Evolutionary conservation across 257 asterid species (phyloP), one percentile per base, ranked within the genome.

Genomic region (Vinca minor): DNA sequence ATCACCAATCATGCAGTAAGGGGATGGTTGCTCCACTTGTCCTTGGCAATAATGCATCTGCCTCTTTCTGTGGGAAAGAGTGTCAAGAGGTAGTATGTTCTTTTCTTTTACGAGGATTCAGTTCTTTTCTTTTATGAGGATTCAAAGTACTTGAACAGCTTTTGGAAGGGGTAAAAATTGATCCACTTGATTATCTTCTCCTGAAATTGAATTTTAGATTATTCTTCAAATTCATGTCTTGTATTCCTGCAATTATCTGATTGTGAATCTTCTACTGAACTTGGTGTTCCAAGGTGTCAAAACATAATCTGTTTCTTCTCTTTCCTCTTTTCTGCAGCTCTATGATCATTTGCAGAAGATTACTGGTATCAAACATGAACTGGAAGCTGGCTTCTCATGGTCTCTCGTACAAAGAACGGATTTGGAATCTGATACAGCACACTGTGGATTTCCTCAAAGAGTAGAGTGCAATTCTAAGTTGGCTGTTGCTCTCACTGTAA

Each of bases 381-480:
- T 89, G 74, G 96, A 85, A 67, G 84, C 86, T 8, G 99, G 97
- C 70, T 83, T 76, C 73, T 81, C 99, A 18, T 93, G 99, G 99
- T 87, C 99, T 64, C 80, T 93, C 62, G 71, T 89, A 75, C 99
- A 89, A 73, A 76, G 95, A 65, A 71, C 88, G 52, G 85, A 85
- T 62, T 70, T 83, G 23, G 81, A 70, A 63, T 81, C 85, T 68
- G 97, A 90, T 73, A 57, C 84, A 50, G 71, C 88, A 4, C 78
- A 73, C 66, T 84, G 82, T 70, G 77, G 78, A 41, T 87, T 80
- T 73, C 74, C 93, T 64, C 84, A 77, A 76, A 79, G 89, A 69
- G 96, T 87, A 69, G 99, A 93, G 79, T 78, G 97, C 88, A 93
- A 89, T 77, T 86, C 99, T 38, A 93, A 93, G 81, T 83, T 93